phyloP scores from a whole-genome alignment of 2,329 filamentous ascomycete genomes.

The Proliferodiscus dingleyae region DNA sequence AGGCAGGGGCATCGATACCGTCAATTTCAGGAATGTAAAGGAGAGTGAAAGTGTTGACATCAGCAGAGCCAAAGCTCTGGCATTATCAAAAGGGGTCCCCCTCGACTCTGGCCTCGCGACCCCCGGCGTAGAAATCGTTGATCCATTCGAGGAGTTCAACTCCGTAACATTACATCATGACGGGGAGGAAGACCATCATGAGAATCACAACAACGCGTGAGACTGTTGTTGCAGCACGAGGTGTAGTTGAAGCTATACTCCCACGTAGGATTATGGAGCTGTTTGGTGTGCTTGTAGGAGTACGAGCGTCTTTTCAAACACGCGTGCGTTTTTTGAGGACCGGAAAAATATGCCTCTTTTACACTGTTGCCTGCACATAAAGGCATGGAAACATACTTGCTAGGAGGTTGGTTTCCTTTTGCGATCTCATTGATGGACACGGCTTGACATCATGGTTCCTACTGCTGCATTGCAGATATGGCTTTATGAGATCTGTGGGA shows the following conservation, averaged over 20 bases:
- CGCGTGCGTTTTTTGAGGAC: background rate
- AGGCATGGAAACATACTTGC: too few relatives aligned
- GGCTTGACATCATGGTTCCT: conserved; percentile 9
- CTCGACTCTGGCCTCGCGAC: conserved; percentile 82
- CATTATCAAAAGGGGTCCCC: conserved; percentile 68
- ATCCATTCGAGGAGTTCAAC: conserved; percentile 99
- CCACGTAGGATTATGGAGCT: background rate
- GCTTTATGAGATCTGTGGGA: conserved; percentile 15
- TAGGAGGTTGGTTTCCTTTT: conserved; percentile 1
- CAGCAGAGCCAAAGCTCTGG: conserved; percentile 45
- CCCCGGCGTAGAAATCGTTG: conserved; percentile 72
- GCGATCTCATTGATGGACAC: background rate
- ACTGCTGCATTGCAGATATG: conserved; percentile 19
- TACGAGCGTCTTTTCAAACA: conserved; percentile 1
- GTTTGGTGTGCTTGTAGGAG: conserved; percentile 1
- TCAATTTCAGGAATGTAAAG: conserved; percentile 98
- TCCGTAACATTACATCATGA: conserved; percentile 96
- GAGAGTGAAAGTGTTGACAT: conserved; percentile 94
- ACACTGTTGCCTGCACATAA: background rate
- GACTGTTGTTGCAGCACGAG: conserved; percentile 21
- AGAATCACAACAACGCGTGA: conserved; percentile 29
- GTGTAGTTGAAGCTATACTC: background rate
- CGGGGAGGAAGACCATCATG: conserved; percentile 59
- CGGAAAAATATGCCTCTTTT: background rate
- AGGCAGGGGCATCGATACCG: conserved; percentile 83